Evolutionary conservation across 441 rosid species (phyloP).

Genomic region (Erodium texanum): DNA sequence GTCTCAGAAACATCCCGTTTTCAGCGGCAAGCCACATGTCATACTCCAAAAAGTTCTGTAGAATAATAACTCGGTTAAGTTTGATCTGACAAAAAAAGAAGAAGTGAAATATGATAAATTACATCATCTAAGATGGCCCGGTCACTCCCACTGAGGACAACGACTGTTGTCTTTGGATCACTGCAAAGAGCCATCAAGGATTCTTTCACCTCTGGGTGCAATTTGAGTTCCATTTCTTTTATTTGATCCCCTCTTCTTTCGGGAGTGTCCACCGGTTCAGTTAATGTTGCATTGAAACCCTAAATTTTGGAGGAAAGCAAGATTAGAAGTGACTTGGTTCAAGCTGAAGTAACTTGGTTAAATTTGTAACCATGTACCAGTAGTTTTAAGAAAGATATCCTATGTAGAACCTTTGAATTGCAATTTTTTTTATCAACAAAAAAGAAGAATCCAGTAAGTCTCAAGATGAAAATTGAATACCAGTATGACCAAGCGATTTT

Average conservation of each 20-base stretch:
- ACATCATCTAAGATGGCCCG: neutral
- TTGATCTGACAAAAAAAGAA: neutral
- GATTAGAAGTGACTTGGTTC: neutral
- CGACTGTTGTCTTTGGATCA: constrained; percentile 18
- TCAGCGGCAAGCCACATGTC: constrained; percentile 96
- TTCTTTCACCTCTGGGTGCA: constrained; percentile 76
- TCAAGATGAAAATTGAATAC: constrained; percentile 30
- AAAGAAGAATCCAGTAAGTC: neutral
- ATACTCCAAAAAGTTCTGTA: constrained; percentile 79
- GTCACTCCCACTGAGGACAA: constrained; percentile 1
- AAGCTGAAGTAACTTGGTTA: too few relatives aligned
- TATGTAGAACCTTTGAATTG: too few relatives aligned
- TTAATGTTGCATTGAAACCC: constrained; percentile 96
- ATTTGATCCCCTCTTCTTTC: constrained; percentile 93
- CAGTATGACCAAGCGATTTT: constrained; percentile 82
- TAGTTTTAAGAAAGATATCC: too few relatives aligned
- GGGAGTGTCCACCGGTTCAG: constrained; percentile 82
- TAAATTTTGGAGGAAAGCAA: constrained; percentile 22
- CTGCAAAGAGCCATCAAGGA: constrained; percentile 56
- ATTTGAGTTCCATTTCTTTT: constrained; percentile 88
- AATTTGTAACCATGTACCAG: too few relatives aligned
- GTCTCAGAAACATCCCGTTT: constrained; percentile 92
- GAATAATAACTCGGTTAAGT: constrained; percentile 1
- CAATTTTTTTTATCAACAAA: neutral
- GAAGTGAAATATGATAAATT: neutral